Evolutionary conservation across 768 basidiomycete species (phyloP), one percentile per base, ranked within the genome.

Genomic region (Rhodocollybia butyracea): DNA sequence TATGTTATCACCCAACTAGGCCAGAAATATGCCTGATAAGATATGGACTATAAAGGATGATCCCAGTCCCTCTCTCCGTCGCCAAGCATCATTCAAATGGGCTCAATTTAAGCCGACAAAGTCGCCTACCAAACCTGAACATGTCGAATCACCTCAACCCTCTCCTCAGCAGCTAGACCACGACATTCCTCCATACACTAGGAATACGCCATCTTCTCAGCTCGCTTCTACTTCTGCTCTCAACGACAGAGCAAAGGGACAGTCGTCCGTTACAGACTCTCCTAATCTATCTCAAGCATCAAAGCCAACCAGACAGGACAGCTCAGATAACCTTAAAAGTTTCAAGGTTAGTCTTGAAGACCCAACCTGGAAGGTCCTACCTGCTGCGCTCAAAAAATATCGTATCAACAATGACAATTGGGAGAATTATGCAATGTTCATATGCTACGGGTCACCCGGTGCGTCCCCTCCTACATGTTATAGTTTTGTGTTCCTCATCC

Each of bases 341-440:
- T 98, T 99, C 83, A 94, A 96, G 70, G 96, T 99, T 57, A 97
- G 91, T 60, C 70, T 99, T 55, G 96, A 98, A 53, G 97, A 99
- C 68, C 97, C 97, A 0, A 97, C 96, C 30, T 98, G 91, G 89
- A 98, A 98, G 67, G 97, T 99, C 21, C 76, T 99, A 15, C 97
- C 97, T 1, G 97, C 97, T 0, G 97, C 97, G 15, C 76, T 99
- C 59, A 98, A 98, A 75, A 98, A 98, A 71, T 99, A 99, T 70
- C 94, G 92, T 66, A 98, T 98, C 72, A 94, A 96, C 69, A 92
- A 92, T 61, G 97, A 98, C 60, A 95, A 91, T 69, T 99, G 97
- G 97, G 89, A 94, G 76, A 91, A 94, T 64, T 99, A 98, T 74
- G 97, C 97, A 27, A 91, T 99, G 88, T 99, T 99, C 73, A 98